These are phyloP conservation scores for Aegilops tauschii DNA, from an alignment of 176 grass and related monocot species.

Conservation along the genomic window DNA sequence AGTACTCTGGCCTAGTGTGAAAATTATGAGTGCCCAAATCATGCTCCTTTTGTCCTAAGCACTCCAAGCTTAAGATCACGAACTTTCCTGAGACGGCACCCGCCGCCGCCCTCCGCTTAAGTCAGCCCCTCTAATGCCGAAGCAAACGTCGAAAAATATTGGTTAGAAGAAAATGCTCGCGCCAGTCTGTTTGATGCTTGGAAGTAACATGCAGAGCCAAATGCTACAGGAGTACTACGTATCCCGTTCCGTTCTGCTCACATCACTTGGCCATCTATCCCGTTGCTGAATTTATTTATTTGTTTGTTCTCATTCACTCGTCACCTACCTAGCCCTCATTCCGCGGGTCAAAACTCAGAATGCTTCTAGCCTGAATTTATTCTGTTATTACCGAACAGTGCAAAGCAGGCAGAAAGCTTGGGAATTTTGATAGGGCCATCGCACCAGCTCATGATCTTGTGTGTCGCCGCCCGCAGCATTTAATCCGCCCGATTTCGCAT, in stretches of 20 bases:
- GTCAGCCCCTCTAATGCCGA: background rate
- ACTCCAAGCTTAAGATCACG: background rate
- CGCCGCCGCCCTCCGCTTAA: background rate
- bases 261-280: background rate
- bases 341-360: background rate
- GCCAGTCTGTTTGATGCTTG: background rate
- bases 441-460: slow-evolving; percentile 36
- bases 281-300: background rate
- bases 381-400: background rate
- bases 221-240: background rate
- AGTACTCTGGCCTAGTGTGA: background rate
- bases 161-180: background rate
- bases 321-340: background rate
- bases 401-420: background rate
- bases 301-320: background rate
- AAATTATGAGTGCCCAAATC: slow-evolving; percentile 21
- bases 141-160: background rate
- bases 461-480: slow-evolving; percentile 23
- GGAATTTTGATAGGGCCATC: slow-evolving; percentile 25
- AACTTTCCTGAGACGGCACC: background rate
- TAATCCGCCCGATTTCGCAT: background rate
- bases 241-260: background rate
- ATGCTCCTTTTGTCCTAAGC: slow-evolving; percentile 15
- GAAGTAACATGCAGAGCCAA: background rate
- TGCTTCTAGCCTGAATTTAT: background rate